Evolutionary conservation across 176 grass and related monocot genomes (phyloP), one percentile per base, ranked within the genome.

Genomic region (Avena atlantica): DNA sequence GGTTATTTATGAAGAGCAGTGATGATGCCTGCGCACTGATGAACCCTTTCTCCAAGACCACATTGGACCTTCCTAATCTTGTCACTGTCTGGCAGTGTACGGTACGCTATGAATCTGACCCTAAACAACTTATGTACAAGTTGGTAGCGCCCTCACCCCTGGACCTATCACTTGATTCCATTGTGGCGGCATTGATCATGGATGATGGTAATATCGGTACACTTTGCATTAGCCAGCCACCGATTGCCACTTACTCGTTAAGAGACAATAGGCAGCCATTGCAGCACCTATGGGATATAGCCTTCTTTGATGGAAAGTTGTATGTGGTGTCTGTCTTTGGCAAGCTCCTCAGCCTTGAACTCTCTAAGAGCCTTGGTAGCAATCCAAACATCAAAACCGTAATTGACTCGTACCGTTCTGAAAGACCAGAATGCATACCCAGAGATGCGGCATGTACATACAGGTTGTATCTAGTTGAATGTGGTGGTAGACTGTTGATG

Each of bases 11-110:
- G 11, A 12, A n/a, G 52, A 19, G 31, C 52, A 78, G 52, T 78
- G 76, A 59, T 59, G 76, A 19, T n/a, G 17, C 27, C 1, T 78
- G 52, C 31, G n/a, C 29, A 57, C 19, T 78, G 52, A 58, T 78
- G 76, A 78, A 78, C 17, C 76, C 75, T 78, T 78, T 78, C 76
- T 78, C 76, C 27, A 78, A 29, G 52, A 56, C 8, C 29, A 58
- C 12, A 5, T 19, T 78, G 29, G 40, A 14, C 12, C 52, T 87
- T 70, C 51, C 76, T 13, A 1, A 5, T 12, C 21, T 50, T 9
- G 23, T 10, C 36, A 31, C 23, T 6, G 29, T 75, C 16, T 60
- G 81, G 51, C 10, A 0, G 9, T 56, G 10, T 12, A 16, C 10
- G 23, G 4, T 25, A 15, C 24, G 1, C 12, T 13, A 29, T 6